These are phyloP conservation scores for Phytophthora syringae DNA, from an alignment of 352 stramenopile genomes.

Conservation along the genomic window DNA sequence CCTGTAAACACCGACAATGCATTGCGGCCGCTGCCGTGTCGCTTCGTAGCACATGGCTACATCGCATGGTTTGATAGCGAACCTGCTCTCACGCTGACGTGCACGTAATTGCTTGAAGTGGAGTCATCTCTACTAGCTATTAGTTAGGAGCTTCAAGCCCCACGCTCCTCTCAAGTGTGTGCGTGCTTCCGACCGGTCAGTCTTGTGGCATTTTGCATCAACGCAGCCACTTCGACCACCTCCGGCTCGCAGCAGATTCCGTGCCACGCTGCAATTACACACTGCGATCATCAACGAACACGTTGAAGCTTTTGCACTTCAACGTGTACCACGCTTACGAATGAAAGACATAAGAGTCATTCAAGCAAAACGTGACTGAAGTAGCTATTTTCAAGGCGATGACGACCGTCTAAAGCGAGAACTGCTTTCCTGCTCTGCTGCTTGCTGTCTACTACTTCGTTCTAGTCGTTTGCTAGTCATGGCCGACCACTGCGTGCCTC, in stretches of 20 bases:
- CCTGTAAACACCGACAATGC: neutral
- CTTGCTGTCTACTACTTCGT: neutral
- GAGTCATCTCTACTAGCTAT: neutral
- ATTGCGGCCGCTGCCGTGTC: neutral
- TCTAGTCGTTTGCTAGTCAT: conserved; percentile 8
- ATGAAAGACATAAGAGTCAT: neutral
- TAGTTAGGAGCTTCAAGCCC: neutral
- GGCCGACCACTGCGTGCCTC: conserved; percentile 18
- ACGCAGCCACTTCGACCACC: neutral
- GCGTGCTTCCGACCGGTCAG: neutral
- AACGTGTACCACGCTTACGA: neutral
- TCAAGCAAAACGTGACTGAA: too few species aligned
- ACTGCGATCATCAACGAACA: neutral
- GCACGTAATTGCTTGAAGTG: neutral
- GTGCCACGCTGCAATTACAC: conserved; percentile 11
- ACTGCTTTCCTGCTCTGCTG: neutral
- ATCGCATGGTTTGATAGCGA: neutral
- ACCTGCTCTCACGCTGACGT: neutral
- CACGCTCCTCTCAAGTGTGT: neutral
- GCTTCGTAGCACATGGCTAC: conserved; percentile 2
- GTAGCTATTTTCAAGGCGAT: neutral
- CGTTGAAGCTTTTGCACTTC: conserved; percentile 6
- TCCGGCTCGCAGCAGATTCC: conserved; percentile 10
- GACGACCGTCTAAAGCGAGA: neutral
- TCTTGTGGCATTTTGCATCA: neutral